These are phyloP conservation scores for Aegilops bicornis DNA, from an alignment of 176 grass and related monocot genomes.

Conservation along the genomic window DNA sequence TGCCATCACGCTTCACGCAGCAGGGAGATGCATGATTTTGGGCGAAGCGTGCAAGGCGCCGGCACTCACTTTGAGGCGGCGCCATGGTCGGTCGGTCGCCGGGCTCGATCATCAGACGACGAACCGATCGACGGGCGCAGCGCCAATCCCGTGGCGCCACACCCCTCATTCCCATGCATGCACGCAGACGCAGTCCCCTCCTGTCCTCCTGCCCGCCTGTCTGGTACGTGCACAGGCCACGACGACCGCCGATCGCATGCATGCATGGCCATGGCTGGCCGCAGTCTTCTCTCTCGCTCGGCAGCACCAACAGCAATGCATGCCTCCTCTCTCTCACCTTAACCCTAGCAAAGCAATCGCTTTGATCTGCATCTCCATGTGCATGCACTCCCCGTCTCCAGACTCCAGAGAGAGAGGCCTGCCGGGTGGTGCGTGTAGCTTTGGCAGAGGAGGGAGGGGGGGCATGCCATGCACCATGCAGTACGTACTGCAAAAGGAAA, in stretches of 20 bases:
- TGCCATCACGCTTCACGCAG: not conserved
- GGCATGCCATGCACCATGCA: not conserved
- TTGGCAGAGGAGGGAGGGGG: not conserved
- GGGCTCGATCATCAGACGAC: not conserved
- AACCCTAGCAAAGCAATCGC: slow-evolving; percentile 24
- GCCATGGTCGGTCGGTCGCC: not conserved
- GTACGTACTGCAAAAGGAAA: slow-evolving; percentile 37
- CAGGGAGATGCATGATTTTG: slow-evolving; percentile 36
- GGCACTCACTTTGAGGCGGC: slow-evolving; percentile 55
- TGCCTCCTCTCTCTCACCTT: not conserved
- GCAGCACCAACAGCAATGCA: not conserved
- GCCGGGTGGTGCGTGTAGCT: not conserved
- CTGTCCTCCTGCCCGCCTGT: not conserved
- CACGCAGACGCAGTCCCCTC: not conserved
- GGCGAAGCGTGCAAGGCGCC: slow-evolving; percentile 57
- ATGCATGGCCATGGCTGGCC: not conserved
- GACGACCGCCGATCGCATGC: slow-evolving; percentile 16
- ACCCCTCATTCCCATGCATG: not conserved
- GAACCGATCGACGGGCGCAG: not conserved
- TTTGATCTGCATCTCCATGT: slow-evolving; percentile 9
- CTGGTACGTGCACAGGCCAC: slow-evolving; percentile 29
- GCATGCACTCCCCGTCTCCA: slow-evolving; percentile 13
- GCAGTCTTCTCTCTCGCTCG: not conserved
- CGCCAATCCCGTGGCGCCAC: slow-evolving; percentile 26
- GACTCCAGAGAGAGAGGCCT: not conserved